These are phyloP conservation scores for Pulveroboletus sp. DNA, from an alignment of 768 basidiomycete species.

Conservation along the genomic window DNA sequence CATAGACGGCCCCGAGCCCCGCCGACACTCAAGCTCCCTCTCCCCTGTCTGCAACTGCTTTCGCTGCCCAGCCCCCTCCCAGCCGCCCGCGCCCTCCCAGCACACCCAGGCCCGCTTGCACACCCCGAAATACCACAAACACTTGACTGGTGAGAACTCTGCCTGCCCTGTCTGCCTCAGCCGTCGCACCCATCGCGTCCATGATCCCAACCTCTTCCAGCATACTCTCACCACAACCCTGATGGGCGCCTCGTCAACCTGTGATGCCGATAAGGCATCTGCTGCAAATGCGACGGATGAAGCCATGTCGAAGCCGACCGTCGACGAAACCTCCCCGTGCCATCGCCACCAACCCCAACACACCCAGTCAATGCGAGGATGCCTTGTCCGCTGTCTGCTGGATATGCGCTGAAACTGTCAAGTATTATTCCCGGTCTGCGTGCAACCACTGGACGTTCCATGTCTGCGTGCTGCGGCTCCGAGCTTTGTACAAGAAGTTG, in stretches of 20 bases:
- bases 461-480: conserved; percentile 81
- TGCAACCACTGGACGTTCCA: conserved; percentile 97
- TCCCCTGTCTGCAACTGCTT: too few species aligned
- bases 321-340: not conserved
- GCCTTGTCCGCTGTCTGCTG: conserved; percentile 53
- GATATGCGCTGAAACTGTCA: conserved; percentile 94
- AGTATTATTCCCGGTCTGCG: conserved; percentile 81
- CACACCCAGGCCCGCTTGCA: too few species aligned
- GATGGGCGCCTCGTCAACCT: conserved; percentile 1
- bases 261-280: not conserved
- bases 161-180: too few species aligned
- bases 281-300: not conserved
- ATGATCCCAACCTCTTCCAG: too few species aligned
- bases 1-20: too few species aligned
- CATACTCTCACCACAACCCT: not conserved
- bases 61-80: too few species aligned
- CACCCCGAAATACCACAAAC: too few species aligned
- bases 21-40: too few species aligned
- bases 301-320: not conserved
- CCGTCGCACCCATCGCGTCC: too few species aligned
- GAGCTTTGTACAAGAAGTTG: conserved; percentile 89
- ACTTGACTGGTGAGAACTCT: too few species aligned
- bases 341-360: not conserved
- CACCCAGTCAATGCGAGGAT: conserved; percentile 32
- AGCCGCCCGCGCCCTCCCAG: too few species aligned